These are phyloP conservation scores for Gomphus sp. DNA, from an alignment of 1,284 basidiomycete genomes.

Conservation along the genomic window DNA sequence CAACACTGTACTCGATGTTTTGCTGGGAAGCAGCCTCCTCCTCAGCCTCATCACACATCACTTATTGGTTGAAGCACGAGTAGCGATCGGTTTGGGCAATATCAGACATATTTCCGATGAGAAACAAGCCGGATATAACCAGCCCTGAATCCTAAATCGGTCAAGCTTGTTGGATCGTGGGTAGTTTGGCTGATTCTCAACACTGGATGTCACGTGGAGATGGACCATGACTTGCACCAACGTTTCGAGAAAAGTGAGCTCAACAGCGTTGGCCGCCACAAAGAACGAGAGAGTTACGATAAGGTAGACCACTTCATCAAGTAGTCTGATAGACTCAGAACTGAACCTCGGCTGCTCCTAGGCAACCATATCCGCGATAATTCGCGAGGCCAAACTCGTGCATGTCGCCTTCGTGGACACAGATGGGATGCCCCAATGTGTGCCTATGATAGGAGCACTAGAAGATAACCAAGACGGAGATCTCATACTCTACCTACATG, in stretches of 20 bases:
- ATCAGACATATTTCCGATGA: too few relatives aligned
- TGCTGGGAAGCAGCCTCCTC: too few relatives aligned
- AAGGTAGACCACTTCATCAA: background rate
- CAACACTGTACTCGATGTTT: too few relatives aligned
- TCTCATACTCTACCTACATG: slow-evolving; percentile 17
- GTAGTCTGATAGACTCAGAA: background rate
- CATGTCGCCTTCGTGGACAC: slow-evolving; percentile 18
- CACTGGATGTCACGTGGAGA: background rate
- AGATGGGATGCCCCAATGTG: slow-evolving; percentile 18
- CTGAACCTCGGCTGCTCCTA: background rate
- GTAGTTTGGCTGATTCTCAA: background rate
- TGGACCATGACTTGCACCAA: background rate
- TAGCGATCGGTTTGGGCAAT: too few relatives aligned
- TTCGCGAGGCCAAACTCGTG: slow-evolving; percentile 16
- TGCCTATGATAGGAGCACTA: slow-evolving; percentile 20
- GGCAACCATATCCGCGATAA: slow-evolving; percentile 13
- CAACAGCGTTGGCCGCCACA: slow-evolving; percentile 5
- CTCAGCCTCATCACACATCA: too few relatives aligned
- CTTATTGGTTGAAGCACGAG: too few relatives aligned
- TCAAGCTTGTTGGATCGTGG: too few relatives aligned
- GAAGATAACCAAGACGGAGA: slow-evolving; percentile 17
- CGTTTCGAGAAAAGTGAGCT: slow-evolving; percentile 4
- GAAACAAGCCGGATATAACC: too few relatives aligned
- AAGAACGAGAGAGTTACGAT: slow-evolving; percentile 7
- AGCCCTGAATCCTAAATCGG: too few relatives aligned